Evolutionary conservation across 495 filamentous ascomycete species (phyloP).

Genomic region (Echria macrotheca): DNA sequence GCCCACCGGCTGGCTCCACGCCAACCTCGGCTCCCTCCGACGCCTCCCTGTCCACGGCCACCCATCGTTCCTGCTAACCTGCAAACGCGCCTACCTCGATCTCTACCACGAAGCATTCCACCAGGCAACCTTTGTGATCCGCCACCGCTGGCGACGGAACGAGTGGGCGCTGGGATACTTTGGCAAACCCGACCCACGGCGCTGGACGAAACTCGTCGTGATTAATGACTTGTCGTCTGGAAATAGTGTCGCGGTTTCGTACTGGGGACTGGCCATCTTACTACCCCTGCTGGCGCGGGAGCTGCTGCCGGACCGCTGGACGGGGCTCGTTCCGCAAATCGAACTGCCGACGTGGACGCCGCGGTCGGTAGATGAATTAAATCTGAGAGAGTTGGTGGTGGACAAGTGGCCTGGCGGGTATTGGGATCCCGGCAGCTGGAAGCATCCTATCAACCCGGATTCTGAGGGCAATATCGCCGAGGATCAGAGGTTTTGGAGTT

Average conservation of each 20-base stretch:
- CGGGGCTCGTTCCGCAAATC: too few species aligned
- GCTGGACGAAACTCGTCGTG: not conserved
- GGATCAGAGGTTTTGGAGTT: not conserved
- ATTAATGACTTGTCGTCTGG: not conserved
- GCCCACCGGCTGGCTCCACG: not conserved
- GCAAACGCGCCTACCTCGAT: not conserved
- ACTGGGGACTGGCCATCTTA: not conserved
- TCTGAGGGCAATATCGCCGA: not conserved
- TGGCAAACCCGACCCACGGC: not conserved
- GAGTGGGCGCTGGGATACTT: not conserved
- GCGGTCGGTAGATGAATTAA: too few species aligned
- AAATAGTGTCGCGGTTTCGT: not conserved
- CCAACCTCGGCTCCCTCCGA: not conserved
- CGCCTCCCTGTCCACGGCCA: not conserved
- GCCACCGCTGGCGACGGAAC: not conserved
- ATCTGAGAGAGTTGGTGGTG: too few species aligned
- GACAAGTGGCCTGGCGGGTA: too few species aligned
- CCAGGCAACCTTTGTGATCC: not conserved
- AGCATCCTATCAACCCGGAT: not conserved
- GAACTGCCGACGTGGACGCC: too few species aligned
- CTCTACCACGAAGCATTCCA: not conserved
- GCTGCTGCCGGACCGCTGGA: too few species aligned
- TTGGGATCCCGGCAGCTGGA: not conserved
- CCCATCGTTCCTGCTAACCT: not conserved
- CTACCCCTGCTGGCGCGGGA: too few species aligned